Evolutionary conservation across 2,329 filamentous ascomycete species (phyloP).

Genomic region (Emydomyces testavorans): DNA sequence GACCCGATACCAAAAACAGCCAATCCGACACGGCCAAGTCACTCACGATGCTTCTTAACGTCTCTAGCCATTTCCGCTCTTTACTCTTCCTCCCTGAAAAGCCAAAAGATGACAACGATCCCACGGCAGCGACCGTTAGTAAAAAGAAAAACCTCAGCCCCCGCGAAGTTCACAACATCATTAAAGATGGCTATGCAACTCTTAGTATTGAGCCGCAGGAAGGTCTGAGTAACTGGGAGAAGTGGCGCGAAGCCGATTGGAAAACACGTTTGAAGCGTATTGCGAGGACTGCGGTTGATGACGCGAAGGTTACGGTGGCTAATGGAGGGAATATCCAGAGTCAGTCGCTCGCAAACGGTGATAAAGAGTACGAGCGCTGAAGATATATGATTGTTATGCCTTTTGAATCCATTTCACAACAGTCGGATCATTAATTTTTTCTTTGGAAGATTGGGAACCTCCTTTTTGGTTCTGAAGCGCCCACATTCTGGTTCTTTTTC

Average conservation of each 20-base stretch:
- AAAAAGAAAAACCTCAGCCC: slow-evolving; percentile 58
- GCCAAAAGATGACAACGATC: slow-evolving; percentile 34
- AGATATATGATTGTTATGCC: background rate
- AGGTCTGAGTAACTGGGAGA: slow-evolving; percentile 73
- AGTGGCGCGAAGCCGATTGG: slow-evolving; percentile 77
- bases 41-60: slow-evolving; percentile 54
- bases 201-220: slow-evolving; percentile 82
- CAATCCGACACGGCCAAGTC: slow-evolving; percentile 14
- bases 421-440: too few species aligned
- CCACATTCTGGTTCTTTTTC: too few species aligned
- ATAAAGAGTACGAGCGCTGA: background rate
- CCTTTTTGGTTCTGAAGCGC: too few species aligned
- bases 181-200: slow-evolving; percentile 94
- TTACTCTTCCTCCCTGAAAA: slow-evolving; percentile 52
- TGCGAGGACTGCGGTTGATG: slow-evolving; percentile 64
- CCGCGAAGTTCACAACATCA: slow-evolving; percentile 74
- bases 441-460: too few species aligned
- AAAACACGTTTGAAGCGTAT: slow-evolving; percentile 77
- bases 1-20: slow-evolving; percentile 17
- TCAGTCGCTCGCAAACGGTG: background rate
- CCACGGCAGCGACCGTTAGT: slow-evolving; percentile 12
- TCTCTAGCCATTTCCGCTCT: slow-evolving; percentile 71
- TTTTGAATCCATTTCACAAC: too few species aligned
- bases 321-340: slow-evolving; percentile 1
- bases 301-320: slow-evolving; percentile 44